Base-by-base conservation (phyloP, 306 rosid species). In the Rosa rugosa region DNA sequence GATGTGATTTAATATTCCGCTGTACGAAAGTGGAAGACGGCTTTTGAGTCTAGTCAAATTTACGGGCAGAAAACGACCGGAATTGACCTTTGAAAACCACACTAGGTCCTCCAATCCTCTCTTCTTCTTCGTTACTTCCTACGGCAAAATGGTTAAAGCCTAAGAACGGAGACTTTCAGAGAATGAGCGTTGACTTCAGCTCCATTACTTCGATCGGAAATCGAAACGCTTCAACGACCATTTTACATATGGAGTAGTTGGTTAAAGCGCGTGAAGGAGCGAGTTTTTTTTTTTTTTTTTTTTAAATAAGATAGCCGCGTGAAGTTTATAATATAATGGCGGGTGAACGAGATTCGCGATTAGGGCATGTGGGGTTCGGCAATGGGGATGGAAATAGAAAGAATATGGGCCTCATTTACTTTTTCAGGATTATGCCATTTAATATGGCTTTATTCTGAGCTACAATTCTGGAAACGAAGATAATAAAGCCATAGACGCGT, bases 201-300 rank as follows among this genome's bases (percentile, higher is more conserved):
- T 49, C 63, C 23, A 3, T 40, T 4, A 8, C 13, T 50, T 45
- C 49, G 18, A 68, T n/a, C 71, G 7, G 56, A 8, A 54, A 54
- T n/a, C 2, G 62, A 50, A 72, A 50, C 31, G 64, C 22, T 36
- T 51, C 34, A 11, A 20, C 57, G 4, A 12, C 8, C 7, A 22
- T 14, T 12, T 31, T 27, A 0, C 3, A 8, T 0, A 4, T 7
- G 23, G 25, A 16, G 9, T 8, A 0, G 59, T 25, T 4, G 0
- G 16, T 6, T 10, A 10, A 9, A 36, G 18, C 41, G 76, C 1
- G 46, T 72, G 46, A 20, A 8, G 11, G 10, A 7, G 8, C 8
- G 54, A 31, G 34, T 31, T 31, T 31, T 31, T 31, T 31, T 31
- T 31, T 31, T 31, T 31, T 31, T 31, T 31, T 31, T 31, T 1